Evolutionary conservation across 2,329 filamentous ascomycete species (phyloP).

Genomic region (Pestalotiopsis fici): DNA sequence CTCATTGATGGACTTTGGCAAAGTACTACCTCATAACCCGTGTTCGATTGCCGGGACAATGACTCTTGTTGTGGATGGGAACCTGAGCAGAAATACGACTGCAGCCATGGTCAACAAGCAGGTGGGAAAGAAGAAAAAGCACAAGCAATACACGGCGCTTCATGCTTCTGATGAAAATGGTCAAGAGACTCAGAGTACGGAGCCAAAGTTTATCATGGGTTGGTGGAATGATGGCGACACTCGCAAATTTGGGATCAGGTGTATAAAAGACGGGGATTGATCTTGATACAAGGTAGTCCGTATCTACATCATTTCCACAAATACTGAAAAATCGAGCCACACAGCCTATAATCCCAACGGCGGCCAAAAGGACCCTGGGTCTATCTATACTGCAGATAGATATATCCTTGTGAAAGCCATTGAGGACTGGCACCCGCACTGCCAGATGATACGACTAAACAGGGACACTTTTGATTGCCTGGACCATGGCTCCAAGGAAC

Average conservation of each 20-base stretch:
- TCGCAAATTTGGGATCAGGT: background rate
- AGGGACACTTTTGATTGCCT: background rate
- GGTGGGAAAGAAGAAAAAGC: background rate
- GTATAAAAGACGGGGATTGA: background rate
- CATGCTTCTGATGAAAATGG: background rate
- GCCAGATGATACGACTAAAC: background rate
- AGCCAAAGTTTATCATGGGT: background rate
- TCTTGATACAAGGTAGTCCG: background rate
- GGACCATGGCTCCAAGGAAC: background rate
- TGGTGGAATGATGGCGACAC: background rate
- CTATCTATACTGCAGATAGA: background rate
- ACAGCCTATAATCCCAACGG: background rate
- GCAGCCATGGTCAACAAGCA: background rate
- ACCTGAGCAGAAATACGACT: background rate
- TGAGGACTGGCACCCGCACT: background rate
- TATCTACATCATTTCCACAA: background rate
- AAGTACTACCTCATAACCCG: background rate
- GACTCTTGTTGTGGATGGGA: background rate
- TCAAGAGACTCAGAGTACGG: background rate
- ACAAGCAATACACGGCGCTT: background rate
- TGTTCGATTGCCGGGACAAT: background rate
- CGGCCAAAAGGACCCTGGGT: background rate
- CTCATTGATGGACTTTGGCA: background rate
- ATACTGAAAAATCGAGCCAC: background rate
- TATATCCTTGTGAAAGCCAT: background rate